phyloP scores from a whole-genome alignment of 2,329 filamentous ascomycete genomes.

The Aureobasidium melanogenum region DNA sequence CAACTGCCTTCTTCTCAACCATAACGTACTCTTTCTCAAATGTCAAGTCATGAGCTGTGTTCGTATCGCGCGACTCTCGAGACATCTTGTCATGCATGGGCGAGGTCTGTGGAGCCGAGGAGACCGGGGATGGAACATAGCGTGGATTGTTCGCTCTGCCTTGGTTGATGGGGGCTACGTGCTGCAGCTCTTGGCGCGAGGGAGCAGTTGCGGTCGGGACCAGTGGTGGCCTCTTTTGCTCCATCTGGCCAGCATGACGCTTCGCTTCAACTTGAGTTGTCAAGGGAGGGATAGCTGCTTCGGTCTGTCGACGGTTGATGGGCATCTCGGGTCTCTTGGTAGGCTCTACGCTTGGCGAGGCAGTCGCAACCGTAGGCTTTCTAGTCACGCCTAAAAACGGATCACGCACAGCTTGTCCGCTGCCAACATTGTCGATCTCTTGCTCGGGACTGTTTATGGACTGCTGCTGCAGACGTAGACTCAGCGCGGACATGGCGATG shows the following conservation, averaged over 20 bases:
- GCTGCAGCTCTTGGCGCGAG: constrained; percentile 5
- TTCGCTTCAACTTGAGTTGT: neutral
- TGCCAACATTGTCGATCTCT: neutral
- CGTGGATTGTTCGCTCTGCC: constrained; percentile 3
- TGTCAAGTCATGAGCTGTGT: constrained; percentile 70
- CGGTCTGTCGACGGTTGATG: neutral
- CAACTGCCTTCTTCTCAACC: constrained; percentile 88
- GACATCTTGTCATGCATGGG: constrained; percentile 31
- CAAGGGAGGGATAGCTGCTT: neutral
- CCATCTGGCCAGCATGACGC: neutral
- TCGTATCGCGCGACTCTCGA: constrained; percentile 35
- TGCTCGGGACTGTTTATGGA: constrained; percentile 20
- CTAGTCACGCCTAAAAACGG: neutral
- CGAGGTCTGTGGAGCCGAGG: constrained; percentile 13
- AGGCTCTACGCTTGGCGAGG: neutral
- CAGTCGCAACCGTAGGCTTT: neutral
- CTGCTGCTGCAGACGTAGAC: constrained; percentile 23
- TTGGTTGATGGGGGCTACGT: neutral
- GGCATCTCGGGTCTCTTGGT: neutral
- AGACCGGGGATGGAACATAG: constrained; percentile 8
- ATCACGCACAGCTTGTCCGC: constrained; percentile 10
- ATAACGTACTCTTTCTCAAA: constrained; percentile 93
- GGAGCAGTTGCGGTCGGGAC: constrained; percentile 13
- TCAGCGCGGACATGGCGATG: constrained; percentile 22
- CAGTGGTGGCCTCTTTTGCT: constrained; percentile 8